Percentiles rank a stretch among this genome's conserved stretches.
These are phyloP conservation scores for Delonix regia DNA, from an alignment of 306 rosid genomes.

Conservation along the genomic window DNA sequence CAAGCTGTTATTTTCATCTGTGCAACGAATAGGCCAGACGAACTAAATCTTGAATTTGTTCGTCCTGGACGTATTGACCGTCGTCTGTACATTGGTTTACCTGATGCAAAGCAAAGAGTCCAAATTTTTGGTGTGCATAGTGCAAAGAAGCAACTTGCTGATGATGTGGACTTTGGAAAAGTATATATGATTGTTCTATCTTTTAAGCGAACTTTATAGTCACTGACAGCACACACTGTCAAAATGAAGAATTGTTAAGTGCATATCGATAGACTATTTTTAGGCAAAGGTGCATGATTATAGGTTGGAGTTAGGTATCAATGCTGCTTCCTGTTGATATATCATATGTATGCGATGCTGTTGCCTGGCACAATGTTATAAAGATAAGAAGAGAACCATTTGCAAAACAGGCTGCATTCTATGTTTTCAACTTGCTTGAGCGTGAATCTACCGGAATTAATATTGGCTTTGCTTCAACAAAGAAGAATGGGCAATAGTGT, in stretches of 20 bases:
- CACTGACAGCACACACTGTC: not conserved
- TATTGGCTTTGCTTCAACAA: not conserved
- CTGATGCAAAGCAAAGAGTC: constrained; percentile 88
- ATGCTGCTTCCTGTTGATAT: not conserved
- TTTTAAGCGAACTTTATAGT: constrained; percentile 8
- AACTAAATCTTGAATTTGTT: constrained; percentile 88
- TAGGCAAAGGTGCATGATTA: not conserved
- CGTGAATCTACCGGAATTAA: constrained; percentile 11
- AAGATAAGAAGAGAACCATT: constrained; percentile 9
- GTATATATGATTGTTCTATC: constrained; percentile 48
- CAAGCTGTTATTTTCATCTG: constrained; percentile 97
- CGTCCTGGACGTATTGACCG: constrained; percentile 93
- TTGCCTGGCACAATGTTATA: constrained; percentile 9
- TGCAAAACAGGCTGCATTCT: constrained; percentile 5
- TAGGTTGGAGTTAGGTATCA: not conserved
- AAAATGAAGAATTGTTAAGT: not conserved
- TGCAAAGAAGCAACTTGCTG: constrained; percentile 75
- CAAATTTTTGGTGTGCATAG: constrained; percentile 90
- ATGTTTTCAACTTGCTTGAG: constrained; percentile 6
- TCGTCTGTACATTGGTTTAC: constrained; percentile 91
- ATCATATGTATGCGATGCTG: not conserved
- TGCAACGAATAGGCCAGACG: constrained; percentile 97
- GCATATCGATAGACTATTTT: constrained; percentile 5
- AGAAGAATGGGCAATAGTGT: constrained; percentile 13
- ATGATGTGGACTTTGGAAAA: constrained; percentile 78